These are phyloP conservation scores for Pythium periplocum DNA, from an alignment of 352 stramenopile genomes.

Conservation along the genomic window DNA sequence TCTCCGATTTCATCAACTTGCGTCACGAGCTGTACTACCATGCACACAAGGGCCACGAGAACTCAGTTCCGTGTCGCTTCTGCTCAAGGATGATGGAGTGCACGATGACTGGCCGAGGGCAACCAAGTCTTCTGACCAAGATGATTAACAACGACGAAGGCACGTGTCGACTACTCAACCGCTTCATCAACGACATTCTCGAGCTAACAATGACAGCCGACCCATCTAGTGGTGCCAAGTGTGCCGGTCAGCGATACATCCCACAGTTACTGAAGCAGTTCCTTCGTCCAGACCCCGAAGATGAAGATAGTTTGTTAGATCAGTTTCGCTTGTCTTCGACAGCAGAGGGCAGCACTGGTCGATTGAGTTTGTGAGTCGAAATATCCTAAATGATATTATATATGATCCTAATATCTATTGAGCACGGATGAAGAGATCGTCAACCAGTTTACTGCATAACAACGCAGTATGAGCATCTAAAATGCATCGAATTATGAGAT, in stretches of 20 bases:
- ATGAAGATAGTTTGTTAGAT: background rate
- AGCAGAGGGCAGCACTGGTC: background rate
- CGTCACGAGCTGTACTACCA: slow-evolving; percentile 18
- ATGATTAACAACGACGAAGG: slow-evolving; percentile 6
- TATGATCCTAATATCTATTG: no score
- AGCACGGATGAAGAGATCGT: no score
- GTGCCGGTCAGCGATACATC: slow-evolving; percentile 13
- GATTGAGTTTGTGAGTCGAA: background rate
- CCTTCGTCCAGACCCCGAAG: background rate
- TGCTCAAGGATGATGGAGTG: slow-evolving; percentile 11
- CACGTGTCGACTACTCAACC: slow-evolving; percentile 7
- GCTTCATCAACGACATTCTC: slow-evolving; percentile 13
- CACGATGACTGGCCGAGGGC: slow-evolving; percentile 7
- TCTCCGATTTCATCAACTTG: slow-evolving; percentile 15
- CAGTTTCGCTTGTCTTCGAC: no score
- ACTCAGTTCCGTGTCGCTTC: slow-evolving; percentile 6
- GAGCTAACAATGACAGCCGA: slow-evolving; percentile 13
- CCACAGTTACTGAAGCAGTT: slow-evolving; percentile 8
- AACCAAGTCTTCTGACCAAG: slow-evolving; percentile 6
- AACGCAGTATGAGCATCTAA: no score
- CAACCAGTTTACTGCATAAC: no score
- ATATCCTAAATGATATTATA: no score
- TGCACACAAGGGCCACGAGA: slow-evolving; percentile 14
- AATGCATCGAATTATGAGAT: no score
- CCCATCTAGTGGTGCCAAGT: slow-evolving; percentile 5